A percentile compares a stretch with the other conserved stretches of the same genome.
These are phyloP conservation scores for Laguncularia racemosa DNA, from an alignment of 345 rosid species.

Conservation along the genomic window DNA sequence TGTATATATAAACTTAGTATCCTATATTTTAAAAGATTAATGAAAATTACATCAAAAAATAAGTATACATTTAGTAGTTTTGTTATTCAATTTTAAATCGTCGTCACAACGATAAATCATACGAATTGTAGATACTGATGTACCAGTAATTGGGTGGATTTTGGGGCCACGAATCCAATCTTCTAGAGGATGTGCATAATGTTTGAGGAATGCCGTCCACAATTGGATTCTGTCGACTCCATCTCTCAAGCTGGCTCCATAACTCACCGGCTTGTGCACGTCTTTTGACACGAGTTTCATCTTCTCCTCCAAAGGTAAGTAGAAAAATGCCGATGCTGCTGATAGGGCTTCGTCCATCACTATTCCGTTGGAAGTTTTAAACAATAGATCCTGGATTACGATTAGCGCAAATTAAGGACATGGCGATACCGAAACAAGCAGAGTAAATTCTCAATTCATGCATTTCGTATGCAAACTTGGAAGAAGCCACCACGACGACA, in stretches of 20 bases:
- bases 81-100: too few relatives aligned
- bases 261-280: conserved; percentile 51
- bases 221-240: conserved; percentile 42
- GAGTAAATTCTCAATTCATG: too few relatives aligned
- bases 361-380: neutral
- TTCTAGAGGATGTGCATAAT: conserved; percentile 56
- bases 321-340: conserved; percentile 34
- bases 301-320: conserved; percentile 38
- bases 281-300: conserved; percentile 40
- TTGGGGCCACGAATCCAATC: conserved; percentile 56
- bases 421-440: too few relatives aligned
- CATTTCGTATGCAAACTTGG: conserved; percentile 5
- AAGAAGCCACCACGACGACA: conserved; percentile 43
- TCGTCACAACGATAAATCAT: too few relatives aligned
- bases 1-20: too few relatives aligned
- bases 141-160: conserved; percentile 52
- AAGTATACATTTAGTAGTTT: too few relatives aligned
- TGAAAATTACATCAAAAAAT: too few relatives aligned
- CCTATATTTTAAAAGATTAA: too few relatives aligned
- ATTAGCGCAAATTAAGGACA: too few relatives aligned
- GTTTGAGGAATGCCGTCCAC: conserved; percentile 70
- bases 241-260: conserved; percentile 46
- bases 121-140: too few relatives aligned
- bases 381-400: neutral
- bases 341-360: conserved; percentile 40